Evolutionary conservation across 108 stramenopile genomes (phyloP), one percentile per base, ranked within the genome.

Genomic region (Skeletonema menzelii): DNA sequence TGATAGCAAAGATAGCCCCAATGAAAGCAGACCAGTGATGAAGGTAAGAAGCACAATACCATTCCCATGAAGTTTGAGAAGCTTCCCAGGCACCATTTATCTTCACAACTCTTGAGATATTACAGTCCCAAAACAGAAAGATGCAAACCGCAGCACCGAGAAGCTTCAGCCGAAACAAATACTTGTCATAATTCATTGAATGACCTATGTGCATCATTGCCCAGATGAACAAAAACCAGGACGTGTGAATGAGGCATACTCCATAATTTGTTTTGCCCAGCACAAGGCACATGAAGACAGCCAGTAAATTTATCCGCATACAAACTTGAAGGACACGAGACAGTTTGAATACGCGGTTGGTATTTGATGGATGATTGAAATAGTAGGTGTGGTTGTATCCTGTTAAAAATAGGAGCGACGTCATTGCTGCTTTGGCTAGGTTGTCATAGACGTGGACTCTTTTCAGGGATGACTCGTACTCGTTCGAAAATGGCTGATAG

Each of bases 321-420:
- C 94, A 60, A 82, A 94, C 86, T 56, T 90, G 87, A 5, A 92
- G 61, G 4, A 96, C 56, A 40, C 93, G 90, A 34, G 90, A 85
- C 14, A 85, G 42, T 8, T 83, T 63, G 61, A 86, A 53, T 53
- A n/a, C 49, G 49, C 20, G 22, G 49, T 86, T 85, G 27, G 83
- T 26, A 27, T 64, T 72, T 0, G 40, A 62, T 35, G 27, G 64
- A 22, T 47, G 64, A 24, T 53, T 78, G 76, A 87, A 91, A 66
- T 80, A 87, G 60, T 77, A 84, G 49, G 91, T 90, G 69, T 96
- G 94, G 8, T 87, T 89, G 80, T 89, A 94, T 12, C 95, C 93
- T 13, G 93, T 91, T 68, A 96, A 76, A 86, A 93, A 96, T 17
- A 93, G 82, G 76, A 94, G 93, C 59, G 82, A 86, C 11, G 93